Base-by-base conservation (phyloP, 805 yeast genomes). In the Saccharomyces paradoxus region DNA sequence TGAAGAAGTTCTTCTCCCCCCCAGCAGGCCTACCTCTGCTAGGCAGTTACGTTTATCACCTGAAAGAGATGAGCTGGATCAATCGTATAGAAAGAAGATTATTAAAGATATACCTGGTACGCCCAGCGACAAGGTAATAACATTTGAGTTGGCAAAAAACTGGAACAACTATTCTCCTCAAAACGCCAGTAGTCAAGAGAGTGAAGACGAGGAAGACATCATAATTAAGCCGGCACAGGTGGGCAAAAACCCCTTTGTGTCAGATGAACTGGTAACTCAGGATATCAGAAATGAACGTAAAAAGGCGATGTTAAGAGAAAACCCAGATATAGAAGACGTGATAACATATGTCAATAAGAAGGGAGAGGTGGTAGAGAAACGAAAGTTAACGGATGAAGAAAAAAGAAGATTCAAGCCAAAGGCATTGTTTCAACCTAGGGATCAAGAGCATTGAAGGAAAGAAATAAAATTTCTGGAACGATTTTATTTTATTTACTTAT, bases 121-220 rank as follows among this genome's bases (percentile, higher is more conserved):
- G 0, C 78, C 78, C 10, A 62, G 67, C 47, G 67, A 67, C 44
- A 68, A 67, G 47, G 49, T 74, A 2, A 69, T 73, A 9, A 64
- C 72, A 4, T 63, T 63, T 46, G 67, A 68, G 21, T 55, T 70
- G 51, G 68, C 72, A 3, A 54, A 58, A 27, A 60, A 69, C 48
- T 74, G 76, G 75, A 63, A 70, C 46, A 67, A 71, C 31, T 54
- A 63, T 12, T 55, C 62, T 49, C 44, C 56, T 53, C 10, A 59
- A 53, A 22, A 50, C 55, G 12, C 60, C 61, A 10, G 62, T 58
- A 27, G 62, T 56, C 8, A 67, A 62, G 37, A 27, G 14, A 29
- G 50, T 31, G 55, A 51, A 2, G 62, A 55, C 14, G 55, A 56
- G 2, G 54, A 57, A 2, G 55, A 53, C 7, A 21, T 32, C 17